Percentiles rank a stretch among this genome's conserved stretches.
Conservation (phyloP, 257 asterid species). For the Linaria vulgaris region DNA sequence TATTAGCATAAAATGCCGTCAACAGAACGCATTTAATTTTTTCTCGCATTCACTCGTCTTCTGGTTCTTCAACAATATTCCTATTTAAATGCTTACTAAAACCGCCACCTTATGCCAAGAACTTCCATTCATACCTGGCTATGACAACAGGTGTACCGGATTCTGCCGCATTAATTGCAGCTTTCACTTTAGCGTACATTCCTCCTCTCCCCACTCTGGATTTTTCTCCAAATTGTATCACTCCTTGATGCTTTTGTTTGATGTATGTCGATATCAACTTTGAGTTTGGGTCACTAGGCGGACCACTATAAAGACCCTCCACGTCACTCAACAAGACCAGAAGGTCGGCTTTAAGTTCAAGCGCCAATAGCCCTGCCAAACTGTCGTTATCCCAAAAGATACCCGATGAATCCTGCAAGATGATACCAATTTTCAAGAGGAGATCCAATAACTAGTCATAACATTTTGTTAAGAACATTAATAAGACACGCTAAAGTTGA, state of each 20-base stretch:
- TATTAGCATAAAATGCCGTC: too few relatives aligned
- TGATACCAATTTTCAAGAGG: neutral
- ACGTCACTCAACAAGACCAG: conserved; percentile 80
- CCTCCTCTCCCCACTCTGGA: conserved; percentile 94
- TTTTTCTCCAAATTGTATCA: conserved; percentile 76
- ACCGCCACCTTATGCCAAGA: neutral
- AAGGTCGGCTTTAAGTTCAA: conserved; percentile 82
- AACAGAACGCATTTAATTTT: too few relatives aligned
- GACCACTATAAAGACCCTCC: conserved; percentile 84
- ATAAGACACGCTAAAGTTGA: too few relatives aligned
- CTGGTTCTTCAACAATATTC: too few relatives aligned
- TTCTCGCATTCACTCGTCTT: too few relatives aligned
- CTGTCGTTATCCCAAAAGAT: conserved; percentile 91
- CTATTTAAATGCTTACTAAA: too few relatives aligned
- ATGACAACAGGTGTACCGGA: conserved; percentile 78
- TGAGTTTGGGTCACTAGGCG: conserved; percentile 77
- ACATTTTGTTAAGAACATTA: too few relatives aligned
- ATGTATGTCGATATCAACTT: conserved; percentile 60
- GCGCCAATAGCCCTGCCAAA: conserved; percentile 70
- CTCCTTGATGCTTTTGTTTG: conserved; percentile 56
- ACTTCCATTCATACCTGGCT: conserved; percentile 46
- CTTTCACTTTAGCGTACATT: conserved; percentile 90
- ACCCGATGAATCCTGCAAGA: conserved; percentile 68
- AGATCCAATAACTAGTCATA: neutral
- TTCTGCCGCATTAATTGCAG: conserved; percentile 67